Evolutionary conservation across 2,329 filamentous ascomycete species (phyloP), one percentile per base, ranked within the genome.

Genomic region (Chrysosporium keratinophilum): DNA sequence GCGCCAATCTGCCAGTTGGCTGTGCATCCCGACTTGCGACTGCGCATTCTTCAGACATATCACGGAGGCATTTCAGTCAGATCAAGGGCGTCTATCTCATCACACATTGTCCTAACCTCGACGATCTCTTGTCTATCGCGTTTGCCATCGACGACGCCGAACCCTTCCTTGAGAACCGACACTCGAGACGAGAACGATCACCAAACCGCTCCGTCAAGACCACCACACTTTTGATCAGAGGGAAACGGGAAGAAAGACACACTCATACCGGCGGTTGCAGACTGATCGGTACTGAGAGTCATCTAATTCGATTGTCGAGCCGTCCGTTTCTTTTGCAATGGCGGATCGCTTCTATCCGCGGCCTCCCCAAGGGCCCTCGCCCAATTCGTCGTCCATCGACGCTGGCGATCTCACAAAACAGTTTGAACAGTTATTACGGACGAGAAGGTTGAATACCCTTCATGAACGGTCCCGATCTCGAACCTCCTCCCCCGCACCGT

Each of bases 401-500:
- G 88, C 89, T 23, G 78, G 81, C 63, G 87, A 89, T 56, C 75
- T 97, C 63, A 84, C 87, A 50, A 75, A 85, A 63, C 85, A 88
- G 65, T 96, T 96, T 69, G 88, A 95, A 67, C 85, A 89, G 59
- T 75, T 95, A 57, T 78, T 97, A 65, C 85, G 87, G 68, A 88
- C 87, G 55, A 90, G 87, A 75, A 82, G 89, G 69, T 82, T 95
- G 76, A 90, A 88, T 67, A 87, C 90, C 59, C 77, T 96, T 49
- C 82, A 85, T 62, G 80, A 82, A 60, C 74, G 77, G 53, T 81
- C 83, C 34, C 76, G 78, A 57, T 77, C 80, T 34, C 74, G 77
- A 33, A 77, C 76, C 39, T 74, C 76, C 49, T 84, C 84, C 35
- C 84, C 76, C 40, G 74, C 75, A 34, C 68, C 67, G 28, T 61